Conservation (phyloP, 441 rosid genomes). For the Manihot esculenta region DNA sequence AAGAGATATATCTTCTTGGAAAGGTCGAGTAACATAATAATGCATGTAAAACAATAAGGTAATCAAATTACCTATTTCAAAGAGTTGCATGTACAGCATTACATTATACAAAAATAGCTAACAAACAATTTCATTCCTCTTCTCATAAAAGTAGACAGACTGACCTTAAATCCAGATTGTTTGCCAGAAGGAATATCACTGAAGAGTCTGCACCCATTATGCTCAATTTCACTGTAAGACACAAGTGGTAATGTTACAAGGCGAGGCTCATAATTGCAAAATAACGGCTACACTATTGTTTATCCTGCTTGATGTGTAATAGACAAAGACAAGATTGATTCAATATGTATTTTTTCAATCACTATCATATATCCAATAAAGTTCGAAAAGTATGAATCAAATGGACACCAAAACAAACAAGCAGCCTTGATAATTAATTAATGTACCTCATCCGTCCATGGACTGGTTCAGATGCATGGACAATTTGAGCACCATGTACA, state of each 20-base stretch:
- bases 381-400: neutral
- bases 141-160: constrained; percentile 14
- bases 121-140: neutral
- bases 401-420: neutral
- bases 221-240: constrained; percentile 77
- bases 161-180: constrained; percentile 86
- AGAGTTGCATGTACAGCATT: too few species aligned
- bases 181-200: constrained; percentile 74
- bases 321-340: neutral
- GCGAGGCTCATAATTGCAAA: neutral
- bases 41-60: neutral
- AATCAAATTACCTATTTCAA: neutral
- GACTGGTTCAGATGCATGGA: constrained; percentile 90
- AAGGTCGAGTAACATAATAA: neutral
- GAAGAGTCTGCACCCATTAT: constrained; percentile 71
- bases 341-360: neutral
- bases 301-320: neutral
- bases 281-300: constrained; percentile 1
- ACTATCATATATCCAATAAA: neutral
- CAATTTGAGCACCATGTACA: constrained; percentile 82
- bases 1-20: neutral
- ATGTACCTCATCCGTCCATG: constrained; percentile 94
- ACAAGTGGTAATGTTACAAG: constrained; percentile 17
- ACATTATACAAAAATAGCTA: neutral
- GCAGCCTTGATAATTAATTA: constrained; percentile 17